Base-by-base conservation (phyloP, 2,329 filamentous ascomycete species). In the Clarireedia hainanense region DNA sequence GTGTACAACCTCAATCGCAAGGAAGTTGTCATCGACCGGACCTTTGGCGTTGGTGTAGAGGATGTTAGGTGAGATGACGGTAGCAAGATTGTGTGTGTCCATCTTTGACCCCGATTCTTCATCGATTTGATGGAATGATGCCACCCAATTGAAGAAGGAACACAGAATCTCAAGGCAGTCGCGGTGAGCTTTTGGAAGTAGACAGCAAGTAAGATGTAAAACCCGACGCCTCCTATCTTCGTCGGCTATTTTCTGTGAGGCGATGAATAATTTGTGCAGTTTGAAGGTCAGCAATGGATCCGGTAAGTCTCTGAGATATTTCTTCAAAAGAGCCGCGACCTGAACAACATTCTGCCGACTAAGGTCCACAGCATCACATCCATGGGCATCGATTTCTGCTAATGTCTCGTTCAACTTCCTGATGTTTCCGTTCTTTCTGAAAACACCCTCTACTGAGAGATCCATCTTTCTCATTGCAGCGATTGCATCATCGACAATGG, bases 351-450 rank as follows among this genome's bases (percentile, higher is more conserved):
- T 91, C 69, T 96, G 91, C 61, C 88, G 85, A 66, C 85, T 88
- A 65, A 97, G 81, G 69, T 95, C 91, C 55, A 96, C 85, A 55
- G 86, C 83, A 62, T 95, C 90, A 58, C 88, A 89, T 43, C 90
- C 92, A 53, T 90, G 86, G 46, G 83, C 83, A 70, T 99, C 94
- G 61, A 99, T 91, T 64, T 85, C 78, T 55, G 95, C 89, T 40
- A 90, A 86, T 6, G 95, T 77, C 59, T 96, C 91, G 64, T 88
- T 89, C 46, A 96, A 78, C 63, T 91, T 89, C 71, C 94, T 92
- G 74, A 99, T 96, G 71, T 97, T 99, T 65, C 94, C 94, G 67
- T 97, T 99, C 79, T 99, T 99, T 64, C 94, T 85, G 81, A 99
- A 99, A 23, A 99, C 91, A 65, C 94, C 94, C 72, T 99, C 94